Base-by-base conservation (phyloP, 371 early-diverging fungal genomes). In the Lichtheimia ornata region DNA sequence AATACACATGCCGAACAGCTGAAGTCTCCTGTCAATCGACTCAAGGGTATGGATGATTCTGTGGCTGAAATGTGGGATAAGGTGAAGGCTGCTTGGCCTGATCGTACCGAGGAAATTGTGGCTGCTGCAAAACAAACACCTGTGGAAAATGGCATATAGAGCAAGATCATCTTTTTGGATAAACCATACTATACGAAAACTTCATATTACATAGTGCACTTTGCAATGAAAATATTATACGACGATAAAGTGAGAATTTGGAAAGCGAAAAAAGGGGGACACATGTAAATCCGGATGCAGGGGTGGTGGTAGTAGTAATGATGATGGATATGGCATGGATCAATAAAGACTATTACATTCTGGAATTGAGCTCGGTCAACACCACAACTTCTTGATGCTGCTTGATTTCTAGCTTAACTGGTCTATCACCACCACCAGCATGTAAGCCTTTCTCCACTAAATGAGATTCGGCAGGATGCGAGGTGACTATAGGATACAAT, bases 331-430 rank as follows among this genome's bases (percentile, higher is more conserved):
- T 30, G 54, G 18, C 17, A 54, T n/a, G 54, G 22, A 51, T 51
- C 51, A 51, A 51, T 58, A 30, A 30, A 30, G 30, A 5, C 30
- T 30, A 30, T 35, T 11, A 35, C 35, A 35, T 35, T 35, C 35
- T 6, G 35, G 47, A 47, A 25, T 65, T 73, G n/a, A 73, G 53
- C 61, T 79, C 79, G 12, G 73, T 73, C 63, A 75, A 60, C 14
- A 79, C 62, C 20, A 75, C 72, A 7, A 79, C 79, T 73, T 79
- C 76, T 63, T 79, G 79, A 53, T 76, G 79, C 42, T 79, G 79
- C 57, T 73, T 79, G 59, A 79, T 79, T 59, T 76, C 76, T 13
- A 79, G 61, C 56, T 65, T 71, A 25, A 72, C 52, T 28, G 80
- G 76, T 52, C 81, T 82, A n/a, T 80, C 77, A 52, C 72, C 64